A percentile compares a stretch with the other conserved stretches of the same genome.
phyloP scores from a whole-genome alignment of 768 basidiomycete species.

The Coprinellus micaceus region DNA sequence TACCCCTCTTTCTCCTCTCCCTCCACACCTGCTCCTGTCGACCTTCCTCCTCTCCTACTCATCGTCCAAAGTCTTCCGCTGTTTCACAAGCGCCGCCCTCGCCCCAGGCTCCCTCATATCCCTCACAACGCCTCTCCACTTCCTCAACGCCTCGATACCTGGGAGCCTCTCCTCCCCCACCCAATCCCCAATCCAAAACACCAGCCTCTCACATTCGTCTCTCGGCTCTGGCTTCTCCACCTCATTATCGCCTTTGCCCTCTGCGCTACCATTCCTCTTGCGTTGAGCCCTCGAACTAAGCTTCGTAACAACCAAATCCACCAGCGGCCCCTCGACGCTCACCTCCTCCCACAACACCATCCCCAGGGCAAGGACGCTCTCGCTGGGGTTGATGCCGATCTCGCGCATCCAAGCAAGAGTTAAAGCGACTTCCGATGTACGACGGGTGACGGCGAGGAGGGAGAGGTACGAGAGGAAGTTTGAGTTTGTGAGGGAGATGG shows the following conservation, averaged over 20 bases:
- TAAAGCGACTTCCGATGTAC: slow-evolving; percentile 59
- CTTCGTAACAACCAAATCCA: slow-evolving; percentile 32
- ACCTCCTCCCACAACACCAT: slow-evolving; percentile 74
- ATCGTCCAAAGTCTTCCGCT: too few species aligned
- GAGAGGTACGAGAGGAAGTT: slow-evolving; percentile 20
- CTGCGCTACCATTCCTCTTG: slow-evolving; percentile 15
- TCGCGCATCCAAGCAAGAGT: slow-evolving; percentile 72
- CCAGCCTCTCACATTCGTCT: slow-evolving; percentile 40
- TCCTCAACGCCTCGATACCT: slow-evolving; percentile 28
- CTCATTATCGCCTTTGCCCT: slow-evolving; percentile 23
- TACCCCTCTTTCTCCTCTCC: too few species aligned
- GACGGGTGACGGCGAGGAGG: slow-evolving; percentile 13
- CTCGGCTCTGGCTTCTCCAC: not conserved
- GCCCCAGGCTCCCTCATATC: slow-evolving; percentile 28
- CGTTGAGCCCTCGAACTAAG: not conserved
- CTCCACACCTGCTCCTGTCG: too few species aligned
- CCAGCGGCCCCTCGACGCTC: slow-evolving; percentile 53
- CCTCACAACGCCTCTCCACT: slow-evolving; percentile 30
- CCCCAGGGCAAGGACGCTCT: slow-evolving; percentile 53
- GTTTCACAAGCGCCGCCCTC: too few species aligned
- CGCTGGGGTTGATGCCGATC: slow-evolving; percentile 49
- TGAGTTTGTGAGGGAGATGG: slow-evolving; percentile 3
- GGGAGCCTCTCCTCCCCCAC: slow-evolving; percentile 48
- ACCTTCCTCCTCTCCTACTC: too few species aligned
- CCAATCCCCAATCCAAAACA: slow-evolving; percentile 57